Conservation (phyloP, 805 yeast genomes). For the Candida orba region DNA sequence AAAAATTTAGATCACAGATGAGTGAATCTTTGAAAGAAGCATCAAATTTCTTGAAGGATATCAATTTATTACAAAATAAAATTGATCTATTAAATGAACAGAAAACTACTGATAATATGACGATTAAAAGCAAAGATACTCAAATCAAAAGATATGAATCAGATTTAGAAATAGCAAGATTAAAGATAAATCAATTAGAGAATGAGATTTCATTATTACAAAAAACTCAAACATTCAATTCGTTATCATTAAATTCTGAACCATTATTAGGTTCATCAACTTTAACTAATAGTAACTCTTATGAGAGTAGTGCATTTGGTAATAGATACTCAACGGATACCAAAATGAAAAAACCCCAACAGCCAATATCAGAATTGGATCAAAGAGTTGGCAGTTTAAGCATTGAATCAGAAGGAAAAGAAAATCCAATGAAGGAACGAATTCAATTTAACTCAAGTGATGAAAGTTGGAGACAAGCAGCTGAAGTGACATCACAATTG, state of each 20-base stretch:
- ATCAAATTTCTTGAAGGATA: slow-evolving; percentile 22
- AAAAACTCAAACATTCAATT: slow-evolving; percentile 9
- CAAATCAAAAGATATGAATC: slow-evolving; percentile 53
- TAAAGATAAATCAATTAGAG: slow-evolving; percentile 47
- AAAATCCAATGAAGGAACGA: slow-evolving; percentile 12
- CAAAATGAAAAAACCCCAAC: background rate
- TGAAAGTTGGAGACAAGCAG: slow-evolving; percentile 80
- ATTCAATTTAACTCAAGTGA: slow-evolving; percentile 38
- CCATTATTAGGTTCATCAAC: background rate
- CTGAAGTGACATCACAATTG: slow-evolving; percentile 79
- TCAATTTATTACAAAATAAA: slow-evolving; percentile 16
- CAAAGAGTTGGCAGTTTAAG: slow-evolving; percentile 22
- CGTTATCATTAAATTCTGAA: background rate
- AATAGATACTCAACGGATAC: background rate
- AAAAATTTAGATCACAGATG: slow-evolving; percentile 22
- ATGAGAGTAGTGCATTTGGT: slow-evolving; percentile 4
- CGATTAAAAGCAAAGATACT: slow-evolving; percentile 60
- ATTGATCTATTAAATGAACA: slow-evolving; percentile 41
- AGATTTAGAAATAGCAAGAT: slow-evolving; percentile 53
- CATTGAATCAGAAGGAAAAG: slow-evolving; percentile 22
- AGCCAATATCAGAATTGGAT: slow-evolving; percentile 18
- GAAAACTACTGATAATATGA: slow-evolving; percentile 41
- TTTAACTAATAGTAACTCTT: background rate
- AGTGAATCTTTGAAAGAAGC: slow-evolving; percentile 25
- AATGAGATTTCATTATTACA: slow-evolving; percentile 34